These are phyloP conservation scores for Kluyveromyces sp. DNA, from an alignment of 1,139 yeast genomes.

Conservation along the genomic window DNA sequence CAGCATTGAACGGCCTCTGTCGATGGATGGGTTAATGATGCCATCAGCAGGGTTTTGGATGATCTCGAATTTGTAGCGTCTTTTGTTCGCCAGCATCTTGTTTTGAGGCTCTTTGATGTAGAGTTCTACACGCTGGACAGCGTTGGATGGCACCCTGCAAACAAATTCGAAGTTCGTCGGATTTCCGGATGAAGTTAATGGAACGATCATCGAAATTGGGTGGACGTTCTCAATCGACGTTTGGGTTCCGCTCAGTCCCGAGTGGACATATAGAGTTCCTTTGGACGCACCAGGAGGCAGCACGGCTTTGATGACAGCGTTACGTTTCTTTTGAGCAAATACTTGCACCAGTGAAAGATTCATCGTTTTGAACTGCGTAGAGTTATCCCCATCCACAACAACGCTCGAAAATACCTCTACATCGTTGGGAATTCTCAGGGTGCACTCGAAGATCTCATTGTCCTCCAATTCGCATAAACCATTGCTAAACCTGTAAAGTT, in stretches of 20 bases:
- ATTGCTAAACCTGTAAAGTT: constrained; percentile 63
- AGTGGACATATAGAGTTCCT: constrained; percentile 71
- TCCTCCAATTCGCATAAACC: constrained; percentile 69
- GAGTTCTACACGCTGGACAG: constrained; percentile 62
- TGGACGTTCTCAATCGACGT: constrained; percentile 54
- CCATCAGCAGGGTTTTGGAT: constrained; percentile 61
- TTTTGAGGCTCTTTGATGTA: constrained; percentile 84
- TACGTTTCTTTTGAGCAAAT: constrained; percentile 59
- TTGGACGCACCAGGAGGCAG: constrained; percentile 60
- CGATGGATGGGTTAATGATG: constrained; percentile 37
- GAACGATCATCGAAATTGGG: constrained; percentile 69
- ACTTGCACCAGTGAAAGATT: constrained; percentile 68
- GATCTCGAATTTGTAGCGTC: constrained; percentile 58
- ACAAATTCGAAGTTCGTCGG: constrained; percentile 59
- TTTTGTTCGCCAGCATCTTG: constrained; percentile 47
- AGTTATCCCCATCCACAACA: constrained; percentile 20
- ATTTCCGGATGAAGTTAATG: constrained; percentile 67
- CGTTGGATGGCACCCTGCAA: constrained; percentile 63
- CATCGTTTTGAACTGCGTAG: constrained; percentile 32
- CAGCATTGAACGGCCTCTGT: constrained; percentile 43
- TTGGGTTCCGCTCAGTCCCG: constrained; percentile 61
- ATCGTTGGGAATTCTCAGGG: constrained; percentile 60
- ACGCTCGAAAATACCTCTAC: constrained; percentile 50
- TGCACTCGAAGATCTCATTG: constrained; percentile 72
- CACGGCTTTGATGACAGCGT: constrained; percentile 72